Percentiles rank a stretch among this genome's conserved stretches.
Evolutionary conservation across 2,329 filamentous ascomycete genomes (phyloP).

Genomic region (Myriosclerotinia scirpicola): DNA sequence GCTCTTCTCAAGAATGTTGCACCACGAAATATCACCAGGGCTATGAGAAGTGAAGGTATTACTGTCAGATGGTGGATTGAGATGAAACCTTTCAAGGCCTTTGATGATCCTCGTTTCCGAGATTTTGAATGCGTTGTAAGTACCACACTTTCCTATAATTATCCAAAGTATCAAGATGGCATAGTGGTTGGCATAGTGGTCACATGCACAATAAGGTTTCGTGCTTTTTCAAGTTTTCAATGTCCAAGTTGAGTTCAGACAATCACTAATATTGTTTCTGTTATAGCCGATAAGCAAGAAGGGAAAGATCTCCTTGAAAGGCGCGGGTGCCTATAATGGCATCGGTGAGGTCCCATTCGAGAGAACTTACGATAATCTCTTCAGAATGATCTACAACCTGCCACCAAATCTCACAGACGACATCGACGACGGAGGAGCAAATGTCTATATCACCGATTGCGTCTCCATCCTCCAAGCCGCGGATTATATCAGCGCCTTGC

Average conservation of each 20-base stretch:
- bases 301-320: neutral
- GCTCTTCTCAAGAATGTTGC: slow-evolving; percentile 23
- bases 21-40: slow-evolving; percentile 27
- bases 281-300: slow-evolving; percentile 21
- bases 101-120: slow-evolving; percentile 31
- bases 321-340: slow-evolving; percentile 25
- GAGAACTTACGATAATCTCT: slow-evolving; percentile 38
- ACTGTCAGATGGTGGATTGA: slow-evolving; percentile 32
- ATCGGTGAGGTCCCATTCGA: slow-evolving; percentile 27
- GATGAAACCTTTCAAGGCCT: slow-evolving; percentile 26
- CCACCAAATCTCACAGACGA: slow-evolving; percentile 28
- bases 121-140: slow-evolving; percentile 34
- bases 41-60: slow-evolving; percentile 23
- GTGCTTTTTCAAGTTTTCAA: neutral
- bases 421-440: slow-evolving; percentile 17
- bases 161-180: neutral
- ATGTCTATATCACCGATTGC: slow-evolving; percentile 29
- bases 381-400: slow-evolving; percentile 33
- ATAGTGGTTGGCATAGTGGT: neutral
- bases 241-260: neutral
- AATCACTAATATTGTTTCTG: neutral
- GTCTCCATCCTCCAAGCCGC: slow-evolving; percentile 33
- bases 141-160: slow-evolving; percentile 4
- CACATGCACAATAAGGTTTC: neutral
- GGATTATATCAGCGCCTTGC: slow-evolving; percentile 27